Evolutionary conservation across 805 yeast genomes (phyloP), one percentile per base, ranked within the genome.

Genomic region (Kuraishia floccosa): DNA sequence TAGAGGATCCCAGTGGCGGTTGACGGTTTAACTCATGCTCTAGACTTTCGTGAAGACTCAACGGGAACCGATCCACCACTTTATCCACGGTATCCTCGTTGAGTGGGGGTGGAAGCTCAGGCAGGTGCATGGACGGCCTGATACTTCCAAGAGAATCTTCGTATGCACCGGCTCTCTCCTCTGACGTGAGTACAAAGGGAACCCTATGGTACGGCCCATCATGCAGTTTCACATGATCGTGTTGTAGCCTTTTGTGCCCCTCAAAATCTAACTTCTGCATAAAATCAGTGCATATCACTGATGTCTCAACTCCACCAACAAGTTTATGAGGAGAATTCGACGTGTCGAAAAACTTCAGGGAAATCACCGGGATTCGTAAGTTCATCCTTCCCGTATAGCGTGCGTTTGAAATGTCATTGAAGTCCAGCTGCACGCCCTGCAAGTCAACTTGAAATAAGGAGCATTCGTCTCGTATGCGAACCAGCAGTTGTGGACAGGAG

Each of bases 121-220:
- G 87, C 3, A 81, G 44, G 2, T 85, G 61, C 4, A 77, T 54
- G 0, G 84, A 68, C 0, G 86, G 76, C 14, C 60, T 50, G 6
- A 80, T 66, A 5, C 69, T 55, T 0, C 77, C 75, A 37, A 52
- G 64, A 1, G 63, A 58, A 4, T 60, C 58, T n/a, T 60, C 52
- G 40, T 76, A 82, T 1, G 42, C 42, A 0, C 54, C 49, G 30
- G 65, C 67, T 32, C 35, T 19, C 11, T 56, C 54, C 10, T 63
- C 61, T 5, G 62, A 64, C 3, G 68, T 65, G 6, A 89, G 49
- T 18, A 89, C 50, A 47, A 85, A 87, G 0, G 91, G 77, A 14
- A 75, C 60, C 33, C 98, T 56, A 41, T 84, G 91, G 38, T 73
- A 85, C 0, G 95, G 85, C 0, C 82, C 80, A 59, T 91, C 98